Conservation (phyloP, 1,284 basidiomycete genomes). For the Trametes polyzona region DNA sequence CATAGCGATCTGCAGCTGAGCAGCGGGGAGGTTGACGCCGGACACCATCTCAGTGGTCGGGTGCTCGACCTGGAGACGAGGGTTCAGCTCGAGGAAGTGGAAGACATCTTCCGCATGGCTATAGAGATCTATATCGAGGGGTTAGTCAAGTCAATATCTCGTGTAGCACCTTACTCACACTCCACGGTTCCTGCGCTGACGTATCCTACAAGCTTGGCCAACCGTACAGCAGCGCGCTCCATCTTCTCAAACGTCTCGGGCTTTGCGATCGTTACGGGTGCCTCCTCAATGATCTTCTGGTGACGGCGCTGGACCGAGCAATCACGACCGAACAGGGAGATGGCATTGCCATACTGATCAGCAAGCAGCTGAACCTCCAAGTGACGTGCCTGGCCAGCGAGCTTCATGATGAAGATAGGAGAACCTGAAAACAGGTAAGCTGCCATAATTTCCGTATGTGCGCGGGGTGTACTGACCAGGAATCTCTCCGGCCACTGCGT, state of each 20-base stretch:
- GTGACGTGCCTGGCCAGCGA: constrained; percentile 96
- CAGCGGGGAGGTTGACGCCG: constrained; percentile 97
- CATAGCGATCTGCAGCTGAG: constrained; percentile 98
- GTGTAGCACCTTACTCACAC: constrained; percentile 64
- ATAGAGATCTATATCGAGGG: constrained; percentile 98
- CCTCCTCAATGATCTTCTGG: constrained; percentile 99
- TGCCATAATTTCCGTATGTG: too few species aligned
- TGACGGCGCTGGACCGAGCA: constrained; percentile 99
- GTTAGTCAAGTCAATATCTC: too few species aligned
- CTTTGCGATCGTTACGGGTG: constrained; percentile 96
- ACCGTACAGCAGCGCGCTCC: constrained; percentile 97
- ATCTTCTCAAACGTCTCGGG: constrained; percentile 92
- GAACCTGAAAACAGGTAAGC: constrained; percentile 65
- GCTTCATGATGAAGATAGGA: constrained; percentile 99
- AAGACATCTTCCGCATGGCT: constrained; percentile 93
- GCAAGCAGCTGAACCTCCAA: constrained; percentile 98
- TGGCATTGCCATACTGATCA: constrained; percentile 99
- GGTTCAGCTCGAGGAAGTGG: constrained; percentile 98
- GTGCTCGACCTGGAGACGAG: constrained; percentile 99
- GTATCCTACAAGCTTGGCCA: constrained; percentile 98
- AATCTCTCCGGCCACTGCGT: constrained; percentile 95
- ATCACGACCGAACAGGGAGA: constrained; percentile 98
- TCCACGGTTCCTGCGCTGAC: constrained; percentile 99
- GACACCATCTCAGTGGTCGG: constrained; percentile 99
- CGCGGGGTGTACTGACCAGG: constrained; percentile 87